Evolutionary conservation across 2,329 filamentous ascomycete species (phyloP), one percentile per base, ranked within the genome.

Genomic region (Colletotrichum sp.): DNA sequence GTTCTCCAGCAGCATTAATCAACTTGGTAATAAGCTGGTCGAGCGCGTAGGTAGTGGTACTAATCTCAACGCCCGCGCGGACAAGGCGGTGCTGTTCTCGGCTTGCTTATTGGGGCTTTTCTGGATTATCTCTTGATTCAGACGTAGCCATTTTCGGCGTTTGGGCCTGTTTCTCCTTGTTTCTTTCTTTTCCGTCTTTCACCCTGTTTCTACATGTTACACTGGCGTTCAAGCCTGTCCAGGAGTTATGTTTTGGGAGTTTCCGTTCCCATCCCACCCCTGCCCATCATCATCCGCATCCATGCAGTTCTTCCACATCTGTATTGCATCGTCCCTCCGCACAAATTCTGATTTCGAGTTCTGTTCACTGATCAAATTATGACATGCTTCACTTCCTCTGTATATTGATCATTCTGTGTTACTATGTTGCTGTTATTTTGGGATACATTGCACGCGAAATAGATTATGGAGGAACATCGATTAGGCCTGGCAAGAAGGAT

Each of bases 1-100:
- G 18, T 93, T 93, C 77, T 88, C 90, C 81, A 82, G 78, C n/a
- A 92, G 89, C 79, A 88, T 93, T 71, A 81, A 84, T 68, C 79
- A 76, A 0, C 80, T 91, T 1, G 92, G 91, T 1, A 86, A 92
- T 78, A 83, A 81, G 78, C 83, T 93, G 59, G 84, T 93, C n/a
- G 73, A 81, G 55, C 78, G 83, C 7, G 84, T 88, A 62, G 81
- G 80, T 10, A 76, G 75, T 26, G 75, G 71, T n/a, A 18, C 36
- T 1, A 62, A 24, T 39, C 49, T 44, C 63, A 62, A 57, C 0
- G 36, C 18, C 1, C 13, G n/a, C 21, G 4, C 15, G 9, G 15
- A 34, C 1, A 63, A 39, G 15, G 62, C 39, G 63, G 8, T 59
- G 7, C 9, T 76, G 5, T 49, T 55, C 8, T n/a, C 30, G 5